Evolutionary conservation across 2,329 filamentous ascomycete genomes (phyloP).

Genomic region (Gaeumannomyces sp.): DNA sequence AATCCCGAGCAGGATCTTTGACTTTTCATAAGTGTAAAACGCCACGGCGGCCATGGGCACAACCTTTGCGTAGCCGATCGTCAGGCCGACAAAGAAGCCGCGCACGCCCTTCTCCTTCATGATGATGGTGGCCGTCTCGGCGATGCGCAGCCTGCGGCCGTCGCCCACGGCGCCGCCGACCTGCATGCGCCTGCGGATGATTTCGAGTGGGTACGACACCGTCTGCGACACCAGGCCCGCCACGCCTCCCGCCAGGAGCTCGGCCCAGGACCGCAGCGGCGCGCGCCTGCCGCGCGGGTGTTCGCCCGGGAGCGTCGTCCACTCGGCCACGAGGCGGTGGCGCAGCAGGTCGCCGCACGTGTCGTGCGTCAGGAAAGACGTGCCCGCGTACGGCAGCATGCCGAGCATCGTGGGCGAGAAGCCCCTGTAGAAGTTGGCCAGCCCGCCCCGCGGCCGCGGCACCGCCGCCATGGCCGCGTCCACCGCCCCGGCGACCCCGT

Average conservation of each 20-base stretch:
- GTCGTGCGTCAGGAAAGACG: constrained; percentile 94
- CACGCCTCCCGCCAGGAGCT: constrained; percentile 75
- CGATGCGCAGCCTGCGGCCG: constrained; percentile 69
- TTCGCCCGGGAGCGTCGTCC: constrained; percentile 66
- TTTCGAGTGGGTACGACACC: constrained; percentile 86
- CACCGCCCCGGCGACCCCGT: constrained; percentile 17
- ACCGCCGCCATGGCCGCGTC: constrained; percentile 31
- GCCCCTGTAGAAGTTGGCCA: constrained; percentile 91
- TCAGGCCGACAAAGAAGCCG: constrained; percentile 89
- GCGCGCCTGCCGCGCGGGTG: constrained; percentile 54
- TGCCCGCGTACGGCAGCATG: constrained; percentile 94
- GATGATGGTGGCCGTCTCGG: constrained; percentile 72
- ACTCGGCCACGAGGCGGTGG: constrained; percentile 55
- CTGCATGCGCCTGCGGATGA: constrained; percentile 90
- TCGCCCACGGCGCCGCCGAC: constrained; percentile 92
- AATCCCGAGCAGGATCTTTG: constrained; percentile 60
- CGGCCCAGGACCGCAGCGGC: constrained; percentile 76
- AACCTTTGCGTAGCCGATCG: constrained; percentile 92
- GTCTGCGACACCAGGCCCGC: constrained; percentile 90
- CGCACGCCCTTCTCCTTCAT: constrained; percentile 66
- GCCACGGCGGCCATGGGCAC: constrained; percentile 76
- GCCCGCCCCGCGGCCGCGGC: constrained; percentile 55
- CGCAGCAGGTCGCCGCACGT: constrained; percentile 80
- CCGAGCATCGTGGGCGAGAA: constrained; percentile 86
- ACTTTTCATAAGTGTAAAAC: constrained; percentile 61